Percentiles rank a stretch among this genome's conserved stretches.
Evolutionary conservation across 306 rosid species (phyloP).

Genomic region (Adenanthera pavonina): DNA sequence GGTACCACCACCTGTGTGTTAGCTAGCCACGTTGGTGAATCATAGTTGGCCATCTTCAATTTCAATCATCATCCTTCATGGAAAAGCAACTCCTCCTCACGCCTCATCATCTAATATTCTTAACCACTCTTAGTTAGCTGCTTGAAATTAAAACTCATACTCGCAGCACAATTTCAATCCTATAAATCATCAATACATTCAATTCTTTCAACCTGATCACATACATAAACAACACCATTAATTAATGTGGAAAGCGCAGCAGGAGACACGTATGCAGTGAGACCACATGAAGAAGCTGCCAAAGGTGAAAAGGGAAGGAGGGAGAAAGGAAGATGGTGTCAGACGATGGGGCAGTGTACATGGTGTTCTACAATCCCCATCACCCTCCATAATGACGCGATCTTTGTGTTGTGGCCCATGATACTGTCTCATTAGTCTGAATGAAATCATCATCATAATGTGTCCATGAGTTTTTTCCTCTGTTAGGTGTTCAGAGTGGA

Average conservation of each 20-base stretch:
- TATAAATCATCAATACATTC: conserved; percentile 21
- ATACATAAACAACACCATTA: too few species aligned
- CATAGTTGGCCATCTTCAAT: conserved; percentile 32
- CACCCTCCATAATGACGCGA: conserved; percentile 34
- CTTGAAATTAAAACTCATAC: conserved; percentile 15
- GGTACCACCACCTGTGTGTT: neutral
- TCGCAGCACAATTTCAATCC: neutral
- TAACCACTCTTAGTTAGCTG: conserved; percentile 33
- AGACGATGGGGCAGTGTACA: neutral
- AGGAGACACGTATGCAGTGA: neutral
- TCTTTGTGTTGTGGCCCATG: conserved; percentile 42
- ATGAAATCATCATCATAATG: conserved; percentile 20
- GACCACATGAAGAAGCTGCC: neutral
- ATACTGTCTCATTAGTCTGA: conserved; percentile 42
- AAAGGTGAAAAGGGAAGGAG: neutral
- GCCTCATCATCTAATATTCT: conserved; percentile 42
- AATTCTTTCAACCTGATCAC: neutral
- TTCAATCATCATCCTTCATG: conserved; percentile 16
- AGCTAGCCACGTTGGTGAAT: conserved; percentile 6
- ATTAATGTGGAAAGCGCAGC: neutral
- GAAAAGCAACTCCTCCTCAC: neutral
- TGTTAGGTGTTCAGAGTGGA: conserved; percentile 38
- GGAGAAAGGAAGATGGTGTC: neutral
- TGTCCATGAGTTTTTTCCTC: conserved; percentile 34
- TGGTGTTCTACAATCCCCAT: neutral